Conservation (phyloP, 2,329 filamentous ascomycete genomes). For the Thermochaetoides dissita region DNA sequence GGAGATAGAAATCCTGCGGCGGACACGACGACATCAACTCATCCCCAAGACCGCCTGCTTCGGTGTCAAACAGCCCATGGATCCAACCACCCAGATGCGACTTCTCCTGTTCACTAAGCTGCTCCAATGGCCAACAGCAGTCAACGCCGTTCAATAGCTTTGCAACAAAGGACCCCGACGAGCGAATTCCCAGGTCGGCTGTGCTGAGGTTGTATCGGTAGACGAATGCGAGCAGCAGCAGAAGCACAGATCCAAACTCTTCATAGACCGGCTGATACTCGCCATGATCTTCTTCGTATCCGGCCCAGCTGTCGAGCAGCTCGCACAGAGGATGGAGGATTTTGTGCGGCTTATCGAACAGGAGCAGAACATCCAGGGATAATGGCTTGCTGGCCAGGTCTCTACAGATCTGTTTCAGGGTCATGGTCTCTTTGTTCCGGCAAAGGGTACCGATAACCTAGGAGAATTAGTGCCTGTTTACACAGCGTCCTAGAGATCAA, state of each 20-base stretch:
- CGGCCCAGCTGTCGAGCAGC: slow-evolving; percentile 58
- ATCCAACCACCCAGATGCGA: slow-evolving; percentile 62
- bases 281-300: slow-evolving; percentile 68
- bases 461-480: neutral
- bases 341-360: slow-evolving; percentile 58
- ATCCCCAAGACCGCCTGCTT: slow-evolving; percentile 59
- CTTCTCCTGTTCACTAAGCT: slow-evolving; percentile 50
- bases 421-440: slow-evolving; percentile 61
- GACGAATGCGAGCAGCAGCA: slow-evolving; percentile 61
- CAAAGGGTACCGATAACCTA: slow-evolving; percentile 58
- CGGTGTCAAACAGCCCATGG: slow-evolving; percentile 60
- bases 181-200: slow-evolving; percentile 48
- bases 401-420: slow-evolving; percentile 60
- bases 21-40: slow-evolving; percentile 71
- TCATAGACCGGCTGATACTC: slow-evolving; percentile 80
- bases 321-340: slow-evolving; percentile 62
- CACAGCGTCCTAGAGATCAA: neutral
- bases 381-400: slow-evolving; percentile 59
- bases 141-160: slow-evolving; percentile 49
- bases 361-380: slow-evolving; percentile 58
- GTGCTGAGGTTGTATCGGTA: slow-evolving; percentile 56
- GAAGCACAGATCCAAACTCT: slow-evolving; percentile 65
- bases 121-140: slow-evolving; percentile 39
- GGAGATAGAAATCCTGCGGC: slow-evolving; percentile 68
- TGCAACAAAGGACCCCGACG: slow-evolving; percentile 52